These are phyloP conservation scores for Brassica carinata DNA, from an alignment of 345 rosid species.

Conservation along the genomic window DNA sequence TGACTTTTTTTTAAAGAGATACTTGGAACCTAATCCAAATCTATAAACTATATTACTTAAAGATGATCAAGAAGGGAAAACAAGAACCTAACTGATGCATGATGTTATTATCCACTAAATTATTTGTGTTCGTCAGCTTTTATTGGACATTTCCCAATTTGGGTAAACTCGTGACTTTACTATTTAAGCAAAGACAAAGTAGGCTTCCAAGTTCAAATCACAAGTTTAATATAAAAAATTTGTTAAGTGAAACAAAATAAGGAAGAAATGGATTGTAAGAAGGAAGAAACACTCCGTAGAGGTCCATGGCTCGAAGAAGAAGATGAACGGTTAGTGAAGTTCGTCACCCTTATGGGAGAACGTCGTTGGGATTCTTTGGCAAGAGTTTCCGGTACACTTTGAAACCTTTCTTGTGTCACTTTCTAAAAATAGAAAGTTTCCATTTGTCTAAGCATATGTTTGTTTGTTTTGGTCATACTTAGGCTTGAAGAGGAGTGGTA, in stretches of 20 bases:
- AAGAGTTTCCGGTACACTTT: conserved; percentile 48
- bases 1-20: neutral
- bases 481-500: conserved; percentile 73
- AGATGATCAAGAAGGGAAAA: conserved; percentile 23
- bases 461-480: conserved; percentile 6
- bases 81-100: conserved; percentile 42
- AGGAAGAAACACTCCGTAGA: conserved; percentile 47
- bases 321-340: conserved; percentile 50
- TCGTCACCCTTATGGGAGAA: conserved; percentile 55
- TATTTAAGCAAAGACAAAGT: conserved; percentile 36
- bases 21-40: conserved; percentile 39
- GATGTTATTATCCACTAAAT: conserved; percentile 35
- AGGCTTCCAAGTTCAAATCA: conserved; percentile 17
- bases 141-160: conserved; percentile 31
- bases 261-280: conserved; percentile 32
- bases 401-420: neutral
- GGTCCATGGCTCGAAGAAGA: conserved; percentile 74
- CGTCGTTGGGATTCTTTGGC: conserved; percentile 76
- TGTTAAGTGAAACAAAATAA: neutral
- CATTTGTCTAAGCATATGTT: neutral
- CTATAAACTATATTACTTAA: conserved; percentile 24
- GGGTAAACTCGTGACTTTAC: conserved; percentile 33
- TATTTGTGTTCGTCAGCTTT: conserved; percentile 34
- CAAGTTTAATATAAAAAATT: neutral
- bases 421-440: conserved; percentile 6